These are phyloP conservation scores for Lithospermum erythrorhizon DNA, from an alignment of 257 asterid species.

Conservation along the genomic window DNA sequence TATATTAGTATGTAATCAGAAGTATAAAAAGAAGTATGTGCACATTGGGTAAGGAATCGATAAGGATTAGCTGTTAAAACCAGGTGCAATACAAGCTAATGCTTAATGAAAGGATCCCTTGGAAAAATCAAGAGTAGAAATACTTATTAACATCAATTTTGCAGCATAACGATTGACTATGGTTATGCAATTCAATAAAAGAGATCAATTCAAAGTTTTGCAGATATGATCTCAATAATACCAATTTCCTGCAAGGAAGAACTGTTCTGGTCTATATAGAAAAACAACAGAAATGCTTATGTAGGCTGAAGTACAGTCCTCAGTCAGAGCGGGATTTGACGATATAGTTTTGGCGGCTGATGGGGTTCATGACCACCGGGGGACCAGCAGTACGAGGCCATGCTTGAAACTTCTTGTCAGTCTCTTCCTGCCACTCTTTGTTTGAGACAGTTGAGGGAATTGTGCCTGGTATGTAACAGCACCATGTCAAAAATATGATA, in stretches of 20 bases:
- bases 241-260: neutral
- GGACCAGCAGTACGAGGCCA: slow-evolving; percentile 99
- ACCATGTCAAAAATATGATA: neutral
- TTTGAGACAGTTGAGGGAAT: slow-evolving; percentile 50
- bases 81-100: neutral
- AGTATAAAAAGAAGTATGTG: neutral
- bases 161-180: neutral
- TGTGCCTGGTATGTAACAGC: slow-evolving; percentile 31
- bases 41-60: neutral
- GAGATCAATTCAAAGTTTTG: neutral
- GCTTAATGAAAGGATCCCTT: neutral
- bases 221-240: neutral
- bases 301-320: slow-evolving; percentile 3
- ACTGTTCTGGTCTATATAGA: neutral
- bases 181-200: neutral
- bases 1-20: neutral
- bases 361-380: slow-evolving; percentile 96
- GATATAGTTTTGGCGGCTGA: slow-evolving; percentile 82
- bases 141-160: neutral
- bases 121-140: neutral
- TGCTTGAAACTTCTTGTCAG: slow-evolving; percentile 86
- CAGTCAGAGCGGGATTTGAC: slow-evolving; percentile 54
- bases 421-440: slow-evolving; percentile 66
- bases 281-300: neutral
- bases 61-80: neutral